Conservation (phyloP, 192 early-diverging fungal species). For the Powellomyces hirtus region DNA sequence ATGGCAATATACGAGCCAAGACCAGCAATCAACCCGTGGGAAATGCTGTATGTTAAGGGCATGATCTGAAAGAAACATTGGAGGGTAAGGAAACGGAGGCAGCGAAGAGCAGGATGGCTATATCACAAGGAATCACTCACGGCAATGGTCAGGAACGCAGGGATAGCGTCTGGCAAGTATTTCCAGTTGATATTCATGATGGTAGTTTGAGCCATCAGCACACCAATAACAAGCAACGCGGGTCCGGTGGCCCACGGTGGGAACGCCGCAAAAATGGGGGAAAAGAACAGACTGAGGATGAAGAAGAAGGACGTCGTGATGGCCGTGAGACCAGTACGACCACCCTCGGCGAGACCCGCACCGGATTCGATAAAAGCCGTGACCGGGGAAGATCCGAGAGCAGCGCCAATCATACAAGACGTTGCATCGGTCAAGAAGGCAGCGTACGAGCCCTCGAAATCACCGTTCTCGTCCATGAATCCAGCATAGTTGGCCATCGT, state of each 20-base stretch:
- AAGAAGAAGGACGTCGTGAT: constrained; percentile 67
- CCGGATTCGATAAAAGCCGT: constrained; percentile 83
- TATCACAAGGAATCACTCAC: constrained; percentile 1
- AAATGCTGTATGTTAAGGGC: constrained; percentile 78
- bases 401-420: constrained; percentile 64
- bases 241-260: constrained; percentile 85
- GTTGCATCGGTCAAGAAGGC: constrained; percentile 75
- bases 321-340: constrained; percentile 72
- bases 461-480: constrained; percentile 70
- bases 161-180: constrained; percentile 73
- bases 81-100: neutral
- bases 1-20: constrained; percentile 68
- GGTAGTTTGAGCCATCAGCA: constrained; percentile 68
- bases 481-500: constrained; percentile 83
- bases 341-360: constrained; percentile 80
- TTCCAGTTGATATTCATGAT: constrained; percentile 75
- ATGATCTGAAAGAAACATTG: constrained; percentile 43
- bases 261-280: constrained; percentile 80
- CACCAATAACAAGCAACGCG: constrained; percentile 75
- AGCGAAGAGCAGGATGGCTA: no score
- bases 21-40: constrained; percentile 76
- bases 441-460: constrained; percentile 71
- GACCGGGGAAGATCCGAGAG: constrained; percentile 71
- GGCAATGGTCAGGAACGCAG: constrained; percentile 73
- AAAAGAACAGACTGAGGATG: constrained; percentile 76